Evolutionary conservation across 306 rosid species (phyloP).

Genomic region (Prunus armeniaca): DNA sequence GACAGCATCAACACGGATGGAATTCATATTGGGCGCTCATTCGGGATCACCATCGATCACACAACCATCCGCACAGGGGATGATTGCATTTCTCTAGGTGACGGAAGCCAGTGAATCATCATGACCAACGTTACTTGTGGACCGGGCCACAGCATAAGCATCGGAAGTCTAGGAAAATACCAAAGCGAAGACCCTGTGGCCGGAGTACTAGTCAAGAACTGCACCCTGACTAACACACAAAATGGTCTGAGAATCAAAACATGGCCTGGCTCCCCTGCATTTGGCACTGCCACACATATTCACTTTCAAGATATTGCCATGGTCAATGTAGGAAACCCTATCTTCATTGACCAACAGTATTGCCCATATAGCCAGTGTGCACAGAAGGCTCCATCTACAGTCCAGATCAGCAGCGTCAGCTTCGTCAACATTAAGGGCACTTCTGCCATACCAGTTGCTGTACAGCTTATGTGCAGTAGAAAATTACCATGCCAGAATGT

Average conservation of each 20-base stretch:
- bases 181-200: slow-evolving; percentile 17
- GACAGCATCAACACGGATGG: slow-evolving; percentile 47
- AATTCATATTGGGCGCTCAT: slow-evolving; percentile 46
- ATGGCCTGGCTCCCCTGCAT: slow-evolving; percentile 26
- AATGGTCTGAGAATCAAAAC: slow-evolving; percentile 55
- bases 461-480: not conserved
- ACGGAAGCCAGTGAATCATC: slow-evolving; percentile 26
- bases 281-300: slow-evolving; percentile 15
- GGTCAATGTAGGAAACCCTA: slow-evolving; percentile 31
- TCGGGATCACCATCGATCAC: slow-evolving; percentile 25
- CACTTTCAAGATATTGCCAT: slow-evolving; percentile 38
- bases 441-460: not conserved
- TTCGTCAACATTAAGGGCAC: not conserved
- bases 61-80: slow-evolving; percentile 37
- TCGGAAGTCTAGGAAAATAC: slow-evolving; percentile 43
- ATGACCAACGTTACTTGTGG: slow-evolving; percentile 31
- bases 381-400: not conserved
- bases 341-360: slow-evolving; percentile 51
- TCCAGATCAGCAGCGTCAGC: not conserved
- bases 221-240: slow-evolving; percentile 22
- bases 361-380: slow-evolving; percentile 41
- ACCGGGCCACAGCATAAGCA: slow-evolving; percentile 49
- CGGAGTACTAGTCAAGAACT: slow-evolving; percentile 25
- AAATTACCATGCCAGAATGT: not conserved
- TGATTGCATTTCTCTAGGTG: slow-evolving; percentile 54